Conservation (phyloP, 805 yeast species). For the Debaryomyces tyrocola region DNA sequence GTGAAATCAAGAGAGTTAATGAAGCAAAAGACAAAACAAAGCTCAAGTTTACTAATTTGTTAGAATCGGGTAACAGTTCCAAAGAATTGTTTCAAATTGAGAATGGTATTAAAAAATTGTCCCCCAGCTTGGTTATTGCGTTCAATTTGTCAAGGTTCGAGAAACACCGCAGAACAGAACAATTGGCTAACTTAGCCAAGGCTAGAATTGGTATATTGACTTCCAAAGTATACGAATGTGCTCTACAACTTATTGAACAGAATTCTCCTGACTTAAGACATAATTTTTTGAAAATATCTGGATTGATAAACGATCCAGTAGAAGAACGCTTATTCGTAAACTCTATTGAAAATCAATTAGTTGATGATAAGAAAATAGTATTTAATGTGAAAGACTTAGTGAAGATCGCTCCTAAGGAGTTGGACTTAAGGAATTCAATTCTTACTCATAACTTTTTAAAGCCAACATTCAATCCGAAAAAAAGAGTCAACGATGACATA, state of each 20-base stretch:
- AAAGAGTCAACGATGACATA: constrained; percentile 16
- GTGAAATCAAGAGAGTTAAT: constrained; percentile 43
- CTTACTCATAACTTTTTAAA: constrained; percentile 42
- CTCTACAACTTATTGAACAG: constrained; percentile 59
- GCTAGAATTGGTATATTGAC: constrained; percentile 72
- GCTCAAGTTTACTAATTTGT: constrained; percentile 29
- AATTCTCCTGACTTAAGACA: constrained; percentile 45
- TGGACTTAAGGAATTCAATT: constrained; percentile 49
- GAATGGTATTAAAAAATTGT: constrained; percentile 44
- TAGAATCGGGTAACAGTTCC: constrained; percentile 29
- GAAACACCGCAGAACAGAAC: constrained; percentile 62
- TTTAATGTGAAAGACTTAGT: constrained; percentile 34
- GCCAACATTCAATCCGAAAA: constrained; percentile 20
- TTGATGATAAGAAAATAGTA: constrained; percentile 35
- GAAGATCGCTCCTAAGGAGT: constrained; percentile 35
- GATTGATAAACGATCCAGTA: constrained; percentile 52
- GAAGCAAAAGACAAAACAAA: constrained; percentile 63
- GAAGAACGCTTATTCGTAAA: constrained; percentile 26
- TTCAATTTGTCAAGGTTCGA: constrained; percentile 67
- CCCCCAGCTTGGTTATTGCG: constrained; percentile 51
- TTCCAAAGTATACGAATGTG: constrained; percentile 59
- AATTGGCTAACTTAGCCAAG: constrained; percentile 60
- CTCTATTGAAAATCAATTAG: constrained; percentile 32
- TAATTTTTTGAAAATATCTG: constrained; percentile 45
- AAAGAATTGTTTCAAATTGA: constrained; percentile 25